Evolutionary conservation across 495 filamentous ascomycete genomes (phyloP), one percentile per base, ranked within the genome.

Genomic region (Rhypophila decipiens): DNA sequence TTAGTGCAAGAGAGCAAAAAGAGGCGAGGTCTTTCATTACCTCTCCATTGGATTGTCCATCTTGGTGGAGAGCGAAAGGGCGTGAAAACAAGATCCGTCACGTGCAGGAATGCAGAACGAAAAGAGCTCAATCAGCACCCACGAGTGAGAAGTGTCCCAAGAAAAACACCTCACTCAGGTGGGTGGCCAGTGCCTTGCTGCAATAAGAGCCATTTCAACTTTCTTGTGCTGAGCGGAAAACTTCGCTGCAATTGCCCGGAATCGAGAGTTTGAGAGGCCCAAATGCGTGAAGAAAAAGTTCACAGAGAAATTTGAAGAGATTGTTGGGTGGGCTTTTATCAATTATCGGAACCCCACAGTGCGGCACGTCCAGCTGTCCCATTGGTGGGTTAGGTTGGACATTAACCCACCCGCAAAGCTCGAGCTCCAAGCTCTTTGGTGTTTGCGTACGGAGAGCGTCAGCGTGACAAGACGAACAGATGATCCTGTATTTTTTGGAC

Each of bases 281-380:
- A 34, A 47, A 46, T 29, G 39, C 17, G 33, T 29, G 29, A 36
- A 17, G 13, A 40, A 39, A 49, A 56, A 47, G 19, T 19, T 7
- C 8, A n/a, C n/a, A n/a, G 13, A 40, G 39, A 40, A 24, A 17
- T 44, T 45, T 37, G 40, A 47, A 39, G 29, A 29, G 41, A 12
- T 44, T n/a, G n/a, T n/a, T n/a, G n/a, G n/a, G n/a, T n/a, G n/a
- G n/a, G n/a, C n/a, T 44, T 44, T 3, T 4, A 13, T 24, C n/a
- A 17, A 43, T 13, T 19, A 44, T 12, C n/a, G 27, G 7, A 13
- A 13, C 7, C 27, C 27, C 27, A 31, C 27, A 7, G 7, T 31
- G 7, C 13, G 27, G 13, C 13, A 13, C 27, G 27, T 31, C 27
- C 7, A 13, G 13, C 13, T 31, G 27, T 31, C 27, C 27, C 7